Evolutionary conservation across 1,284 basidiomycete species (phyloP).

Genomic region (Irpex sp.): DNA sequence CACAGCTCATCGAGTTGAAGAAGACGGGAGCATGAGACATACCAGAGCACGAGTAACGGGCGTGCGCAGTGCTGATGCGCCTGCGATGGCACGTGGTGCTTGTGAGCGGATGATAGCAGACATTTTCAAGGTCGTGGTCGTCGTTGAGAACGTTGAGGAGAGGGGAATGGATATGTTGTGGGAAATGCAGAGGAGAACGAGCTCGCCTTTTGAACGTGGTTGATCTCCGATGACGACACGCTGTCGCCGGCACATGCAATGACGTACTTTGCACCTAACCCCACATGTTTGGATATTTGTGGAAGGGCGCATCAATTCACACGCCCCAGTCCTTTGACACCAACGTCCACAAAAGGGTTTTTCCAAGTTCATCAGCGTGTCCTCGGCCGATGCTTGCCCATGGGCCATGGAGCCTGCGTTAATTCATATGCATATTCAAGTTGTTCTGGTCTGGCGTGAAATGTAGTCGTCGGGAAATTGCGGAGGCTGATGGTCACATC

Average conservation of each 20-base stretch:
- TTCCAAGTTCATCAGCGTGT: background rate
- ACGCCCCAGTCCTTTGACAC: background rate
- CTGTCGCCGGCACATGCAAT: background rate
- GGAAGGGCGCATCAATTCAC: background rate
- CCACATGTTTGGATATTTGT: background rate
- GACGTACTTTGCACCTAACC: background rate
- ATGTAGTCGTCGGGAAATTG: too few species aligned
- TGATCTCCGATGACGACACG: background rate
- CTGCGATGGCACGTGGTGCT: slow-evolving; percentile 17
- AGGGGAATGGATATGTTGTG: background rate
- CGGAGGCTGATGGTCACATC: too few species aligned
- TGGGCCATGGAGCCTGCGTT: too few species aligned
- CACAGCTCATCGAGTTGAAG: background rate
- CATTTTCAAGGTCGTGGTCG: background rate
- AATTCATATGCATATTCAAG: background rate
- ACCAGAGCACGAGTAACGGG: slow-evolving; percentile 15
- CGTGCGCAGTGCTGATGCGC: slow-evolving; percentile 14
- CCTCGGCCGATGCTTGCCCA: background rate
- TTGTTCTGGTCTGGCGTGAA: background rate
- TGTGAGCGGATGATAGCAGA: slow-evolving; percentile 19
- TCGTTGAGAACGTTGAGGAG: background rate
- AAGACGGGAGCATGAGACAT: slow-evolving; percentile 1
- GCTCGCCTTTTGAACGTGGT: slow-evolving; percentile 1
- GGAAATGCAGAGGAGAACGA: background rate
- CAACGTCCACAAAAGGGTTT: background rate